A percentile compares a stretch with the other conserved stretches of the same genome.
Conservation (phyloP, 805 yeast species). For the Metschnikowia koreensis region DNA sequence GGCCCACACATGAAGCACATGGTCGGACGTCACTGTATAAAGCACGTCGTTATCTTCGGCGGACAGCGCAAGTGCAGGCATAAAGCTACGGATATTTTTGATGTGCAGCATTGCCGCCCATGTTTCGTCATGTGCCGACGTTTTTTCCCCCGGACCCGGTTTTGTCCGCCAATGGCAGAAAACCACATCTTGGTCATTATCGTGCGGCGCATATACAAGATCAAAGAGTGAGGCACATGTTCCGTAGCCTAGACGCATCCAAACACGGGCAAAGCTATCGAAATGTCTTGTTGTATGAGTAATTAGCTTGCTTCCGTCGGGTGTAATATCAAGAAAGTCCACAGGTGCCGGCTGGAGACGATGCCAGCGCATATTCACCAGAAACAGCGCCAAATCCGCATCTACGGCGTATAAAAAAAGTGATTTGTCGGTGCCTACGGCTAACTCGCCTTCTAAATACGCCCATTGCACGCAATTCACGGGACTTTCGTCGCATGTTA, state of each 20-base stretch:
- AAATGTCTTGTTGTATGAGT: constrained; percentile 58
- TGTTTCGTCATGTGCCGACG: constrained; percentile 4
- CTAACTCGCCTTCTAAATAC: constrained; percentile 48
- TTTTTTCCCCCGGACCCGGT: constrained; percentile 30
- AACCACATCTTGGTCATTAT: constrained; percentile 46
- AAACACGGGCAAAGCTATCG: constrained; percentile 70
- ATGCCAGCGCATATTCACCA: constrained; percentile 42
- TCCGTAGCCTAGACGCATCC: constrained; percentile 74
- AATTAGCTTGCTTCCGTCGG: constrained; percentile 60
- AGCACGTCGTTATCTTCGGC: constrained; percentile 40
- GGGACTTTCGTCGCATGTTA: constrained; percentile 10
- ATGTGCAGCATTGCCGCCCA: constrained; percentile 31
- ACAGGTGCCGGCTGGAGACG: constrained; percentile 61
- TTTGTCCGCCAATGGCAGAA: constrained; percentile 36
- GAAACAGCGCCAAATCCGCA: constrained; percentile 45
- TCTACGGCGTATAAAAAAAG: constrained; percentile 54
- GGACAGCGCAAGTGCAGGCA: constrained; percentile 28
- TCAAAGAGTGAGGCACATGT: constrained; percentile 60
- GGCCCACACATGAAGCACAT: constrained; percentile 65
- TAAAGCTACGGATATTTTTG: constrained; percentile 32
- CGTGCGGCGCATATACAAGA: constrained; percentile 65
- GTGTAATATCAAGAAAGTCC: constrained; percentile 55
- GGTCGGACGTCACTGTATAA: constrained; percentile 64
- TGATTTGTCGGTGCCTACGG: constrained; percentile 52
- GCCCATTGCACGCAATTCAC: constrained; percentile 54